phyloP scores from a whole-genome alignment of 768 basidiomycete species.

The Gloeostereum incarnatum region DNA sequence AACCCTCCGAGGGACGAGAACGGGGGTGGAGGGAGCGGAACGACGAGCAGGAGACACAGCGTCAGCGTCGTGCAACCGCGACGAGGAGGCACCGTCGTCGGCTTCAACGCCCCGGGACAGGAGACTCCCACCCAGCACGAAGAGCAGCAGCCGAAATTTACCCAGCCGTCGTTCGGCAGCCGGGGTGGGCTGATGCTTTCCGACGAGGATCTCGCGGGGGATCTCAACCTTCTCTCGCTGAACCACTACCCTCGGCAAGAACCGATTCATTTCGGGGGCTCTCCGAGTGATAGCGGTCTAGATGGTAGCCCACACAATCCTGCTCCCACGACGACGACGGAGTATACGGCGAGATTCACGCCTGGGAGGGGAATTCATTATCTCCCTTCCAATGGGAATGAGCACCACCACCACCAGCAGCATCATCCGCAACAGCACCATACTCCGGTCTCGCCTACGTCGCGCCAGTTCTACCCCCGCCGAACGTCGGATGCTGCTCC shows the following conservation, averaged over 20 bases:
- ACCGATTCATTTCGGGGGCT: too few relatives aligned
- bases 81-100: conserved; percentile 49
- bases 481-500: background rate
- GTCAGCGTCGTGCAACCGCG: conserved; percentile 78
- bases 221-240: conserved; percentile 63
- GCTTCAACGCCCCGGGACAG: conserved; percentile 52
- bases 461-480: background rate
- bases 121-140: conserved; percentile 31
- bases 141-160: conserved; percentile 20
- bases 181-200: conserved; percentile 57
- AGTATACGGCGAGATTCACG: conserved; percentile 50
- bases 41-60: conserved; percentile 75
- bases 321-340: conserved; percentile 17
- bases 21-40: conserved; percentile 54
- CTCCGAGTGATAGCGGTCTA: conserved; percentile 54
- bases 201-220: conserved; percentile 75
- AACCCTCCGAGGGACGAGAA: conserved; percentile 55
- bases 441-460: too few relatives aligned
- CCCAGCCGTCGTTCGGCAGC: too few relatives aligned
- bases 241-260: too few relatives aligned
- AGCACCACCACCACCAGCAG: conserved; percentile 9
- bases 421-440: conserved; percentile 7
- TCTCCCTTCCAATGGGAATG: conserved; percentile 24
- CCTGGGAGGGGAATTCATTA: conserved; percentile 61
- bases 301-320: conserved; percentile 35